Evolutionary conservation across 148 eudicot genomes (phyloP), one percentile per base, ranked within the genome.

Genomic region (Cornus kousa): DNA sequence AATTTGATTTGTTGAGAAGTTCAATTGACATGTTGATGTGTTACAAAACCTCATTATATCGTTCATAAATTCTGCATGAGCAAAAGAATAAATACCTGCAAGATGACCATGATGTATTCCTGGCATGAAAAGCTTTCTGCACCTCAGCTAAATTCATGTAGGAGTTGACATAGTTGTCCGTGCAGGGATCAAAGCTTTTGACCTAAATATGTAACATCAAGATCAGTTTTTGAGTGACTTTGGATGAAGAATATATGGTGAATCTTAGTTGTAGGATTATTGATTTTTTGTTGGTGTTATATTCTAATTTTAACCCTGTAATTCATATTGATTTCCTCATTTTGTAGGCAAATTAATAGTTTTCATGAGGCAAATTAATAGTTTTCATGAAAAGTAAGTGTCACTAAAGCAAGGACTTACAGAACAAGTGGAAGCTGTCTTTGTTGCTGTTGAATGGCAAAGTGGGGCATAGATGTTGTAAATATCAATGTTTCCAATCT

Each of bases 391-490:
- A 40, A 46, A 19, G 8, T 24, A 39, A 14, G 12, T 68, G 22
- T 48, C 16, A 43, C 14, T 24, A 60, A 24, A 23, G n/a, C 4
- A 33, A 39, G 59, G 33, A 68, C 84, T 77, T 82, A 77, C 84
- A 24, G 78, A 71, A 35, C 64, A 53, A 60, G 74, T 70, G 19
- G 23, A 14, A 69, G 75, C 16, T 28, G 28, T 28, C 60, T 74
- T 70, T 60, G 46, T 11, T 53, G 75, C 33, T 6, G 68, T 64
- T 48, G 33, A 2, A 32, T 74, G 20, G 68, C 82, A 79, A 19
- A 74, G 69, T n/a, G 85, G 80, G 3, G 79, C 81, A 60, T 82
- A 82, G 28, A 82, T 74, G 79, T 78, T 82, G 79, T 74, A 78
- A 2, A 64, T 23, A 35, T 82, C 79, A 46, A 82, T 20, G n/a